Evolutionary conservation across 805 yeast genomes (phyloP).

Genomic region (Teunomyces aglyptinius): DNA sequence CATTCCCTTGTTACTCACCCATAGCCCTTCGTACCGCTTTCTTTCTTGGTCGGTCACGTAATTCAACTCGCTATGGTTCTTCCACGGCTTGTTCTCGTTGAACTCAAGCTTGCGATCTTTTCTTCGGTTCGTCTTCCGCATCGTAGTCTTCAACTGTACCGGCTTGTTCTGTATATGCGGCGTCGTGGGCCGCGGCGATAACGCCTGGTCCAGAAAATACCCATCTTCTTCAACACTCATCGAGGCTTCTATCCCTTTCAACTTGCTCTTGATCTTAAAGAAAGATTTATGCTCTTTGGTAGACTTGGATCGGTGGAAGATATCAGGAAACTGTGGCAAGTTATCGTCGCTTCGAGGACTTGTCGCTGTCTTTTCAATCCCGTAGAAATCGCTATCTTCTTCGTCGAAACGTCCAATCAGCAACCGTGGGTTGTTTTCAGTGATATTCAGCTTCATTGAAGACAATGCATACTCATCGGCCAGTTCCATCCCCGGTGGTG

Average conservation of each 20-base stretch:
- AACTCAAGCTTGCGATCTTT: constrained; percentile 48
- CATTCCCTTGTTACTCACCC: constrained; percentile 83
- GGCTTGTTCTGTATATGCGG: constrained; percentile 8
- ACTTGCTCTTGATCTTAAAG: constrained; percentile 21
- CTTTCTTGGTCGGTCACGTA: constrained; percentile 61
- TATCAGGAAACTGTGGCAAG: constrained; percentile 37
- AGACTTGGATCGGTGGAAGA: constrained; percentile 9
- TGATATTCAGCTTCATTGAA: background rate
- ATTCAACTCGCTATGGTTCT: constrained; percentile 64
- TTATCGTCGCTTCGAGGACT: constrained; percentile 7
- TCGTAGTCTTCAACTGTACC: constrained; percentile 50
- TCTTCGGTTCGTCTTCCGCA: constrained; percentile 43
- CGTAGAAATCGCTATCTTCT: constrained; percentile 6
- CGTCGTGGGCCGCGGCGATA: constrained; percentile 1
- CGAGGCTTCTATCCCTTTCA: constrained; percentile 2
- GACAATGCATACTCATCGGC: background rate
- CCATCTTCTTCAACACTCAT: background rate
- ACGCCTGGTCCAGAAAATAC: background rate
- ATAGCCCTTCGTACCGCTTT: constrained; percentile 88
- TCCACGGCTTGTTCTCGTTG: constrained; percentile 93
- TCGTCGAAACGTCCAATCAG: too few relatives aligned
- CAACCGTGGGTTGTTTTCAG: background rate
- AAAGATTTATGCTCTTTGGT: constrained; percentile 12
- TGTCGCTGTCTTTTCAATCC: background rate
- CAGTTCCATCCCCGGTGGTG: constrained; percentile 22